phyloP scores from a whole-genome alignment of 352 stramenopile genomes.

The Phytophthora sojae region DNA sequence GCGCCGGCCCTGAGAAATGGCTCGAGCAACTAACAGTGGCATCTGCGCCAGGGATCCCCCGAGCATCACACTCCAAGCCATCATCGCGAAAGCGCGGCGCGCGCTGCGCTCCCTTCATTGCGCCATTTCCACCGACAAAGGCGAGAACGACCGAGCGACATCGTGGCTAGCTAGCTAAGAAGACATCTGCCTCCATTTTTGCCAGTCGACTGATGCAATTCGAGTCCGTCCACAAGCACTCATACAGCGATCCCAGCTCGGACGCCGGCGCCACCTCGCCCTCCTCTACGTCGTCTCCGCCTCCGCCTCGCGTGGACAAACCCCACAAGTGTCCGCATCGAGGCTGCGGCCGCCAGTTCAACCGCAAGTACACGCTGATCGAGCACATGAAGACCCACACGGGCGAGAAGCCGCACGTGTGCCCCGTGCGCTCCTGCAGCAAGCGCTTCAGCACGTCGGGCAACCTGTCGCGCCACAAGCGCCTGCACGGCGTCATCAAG shows the following conservation, averaged over 20 bases:
- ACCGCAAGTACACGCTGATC: constrained; percentile 55
- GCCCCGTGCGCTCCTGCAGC: constrained; percentile 43
- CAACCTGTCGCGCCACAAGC: constrained; percentile 67
- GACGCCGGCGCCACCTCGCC: not conserved
- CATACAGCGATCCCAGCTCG: constrained; percentile 10
- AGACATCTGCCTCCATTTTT: constrained; percentile 14
- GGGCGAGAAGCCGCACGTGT: constrained; percentile 60
- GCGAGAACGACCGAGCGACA: constrained; percentile 4
- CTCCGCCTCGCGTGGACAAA: constrained; percentile 8
- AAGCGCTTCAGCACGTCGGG: constrained; percentile 68
- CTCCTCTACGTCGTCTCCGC: constrained; percentile 16
- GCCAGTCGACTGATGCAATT: constrained; percentile 35
- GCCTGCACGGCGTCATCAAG: constrained; percentile 51
- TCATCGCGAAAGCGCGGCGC: constrained; percentile 4
- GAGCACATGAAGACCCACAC: constrained; percentile 70
- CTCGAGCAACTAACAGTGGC: constrained; percentile 19
- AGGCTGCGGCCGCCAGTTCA: constrained; percentile 42
- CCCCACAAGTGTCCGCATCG: constrained; percentile 31
- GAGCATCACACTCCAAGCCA: constrained; percentile 22
- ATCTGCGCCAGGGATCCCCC: constrained; percentile 23
- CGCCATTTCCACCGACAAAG: constrained; percentile 20
- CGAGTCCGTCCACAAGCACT: constrained; percentile 25
- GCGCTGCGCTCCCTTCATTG: constrained; percentile 21
- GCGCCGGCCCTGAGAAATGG: constrained; percentile 30
- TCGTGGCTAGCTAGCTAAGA: not conserved